These are phyloP conservation scores for Anaeramoeba flamelloides DNA, from an alignment of 78 protist species.

Conservation along the genomic window DNA sequence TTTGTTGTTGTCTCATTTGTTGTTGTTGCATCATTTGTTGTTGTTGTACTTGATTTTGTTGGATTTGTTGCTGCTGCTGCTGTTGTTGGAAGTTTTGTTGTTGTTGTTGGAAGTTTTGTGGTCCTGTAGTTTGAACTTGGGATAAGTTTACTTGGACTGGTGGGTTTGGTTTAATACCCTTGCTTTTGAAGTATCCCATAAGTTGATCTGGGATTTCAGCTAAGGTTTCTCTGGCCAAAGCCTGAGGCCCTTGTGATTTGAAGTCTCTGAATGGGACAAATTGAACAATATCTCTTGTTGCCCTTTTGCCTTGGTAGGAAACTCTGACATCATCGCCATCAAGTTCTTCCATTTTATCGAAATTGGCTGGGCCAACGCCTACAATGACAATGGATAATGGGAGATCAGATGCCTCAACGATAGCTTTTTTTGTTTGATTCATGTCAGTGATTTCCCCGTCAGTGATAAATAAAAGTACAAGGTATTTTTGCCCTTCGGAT, in stretches of 20 bases:
- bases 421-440: constrained; percentile 10
- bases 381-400: constrained; percentile 28
- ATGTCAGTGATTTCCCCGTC: constrained; percentile 21
- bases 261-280: constrained; percentile 22
- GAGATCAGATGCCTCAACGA: constrained; percentile 18
- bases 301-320: not conserved
- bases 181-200: constrained; percentile 10
- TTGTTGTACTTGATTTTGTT: too few relatives aligned
- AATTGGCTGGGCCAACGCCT: constrained; percentile 23
- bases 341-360: constrained; percentile 9
- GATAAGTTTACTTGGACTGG: too few relatives aligned
- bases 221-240: constrained; percentile 12
- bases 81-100: too few relatives aligned
- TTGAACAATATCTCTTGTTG: constrained; percentile 9
- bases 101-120: too few relatives aligned
- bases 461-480: constrained; percentile 20
- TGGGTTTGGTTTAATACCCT: constrained; percentile 16
- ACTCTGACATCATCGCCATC: constrained; percentile 9
- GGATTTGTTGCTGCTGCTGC: too few relatives aligned
- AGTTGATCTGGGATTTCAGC: constrained; percentile 17
- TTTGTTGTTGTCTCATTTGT: too few relatives aligned
- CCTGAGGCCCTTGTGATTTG: constrained; percentile 2
- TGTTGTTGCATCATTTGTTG: too few relatives aligned
- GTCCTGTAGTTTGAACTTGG: too few relatives aligned
- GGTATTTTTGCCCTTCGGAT: not conserved